A percentile compares a stretch with the other conserved stretches of the same genome.
phyloP scores from a whole-genome alignment of 768 basidiomycete species.

The Boletus sp. region DNA sequence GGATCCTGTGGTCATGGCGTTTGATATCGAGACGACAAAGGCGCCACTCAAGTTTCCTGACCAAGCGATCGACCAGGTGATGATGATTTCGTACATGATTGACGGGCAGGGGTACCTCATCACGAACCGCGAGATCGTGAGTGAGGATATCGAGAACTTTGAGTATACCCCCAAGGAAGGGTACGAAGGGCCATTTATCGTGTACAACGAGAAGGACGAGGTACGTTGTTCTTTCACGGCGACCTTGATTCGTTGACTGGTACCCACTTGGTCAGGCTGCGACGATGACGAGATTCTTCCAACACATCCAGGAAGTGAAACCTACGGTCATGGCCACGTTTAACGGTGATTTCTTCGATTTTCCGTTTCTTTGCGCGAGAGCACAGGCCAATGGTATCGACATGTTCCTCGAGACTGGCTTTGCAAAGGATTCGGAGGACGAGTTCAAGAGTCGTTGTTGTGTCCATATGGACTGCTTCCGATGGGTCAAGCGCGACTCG shows the following conservation, averaged over 20 bases:
- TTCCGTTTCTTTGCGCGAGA: conserved; percentile 90
- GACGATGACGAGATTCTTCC: conserved; percentile 84
- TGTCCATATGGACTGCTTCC: conserved; percentile 98
- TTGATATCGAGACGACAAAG: conserved; percentile 98
- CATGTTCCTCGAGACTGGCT: conserved; percentile 95
- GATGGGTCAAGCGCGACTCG: conserved; percentile 99
- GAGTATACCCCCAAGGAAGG: conserved; percentile 99
- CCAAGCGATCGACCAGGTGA: conserved; percentile 93
- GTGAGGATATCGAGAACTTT: conserved; percentile 97
- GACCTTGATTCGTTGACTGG: background rate
- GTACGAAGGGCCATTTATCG: conserved; percentile 92
- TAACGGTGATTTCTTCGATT: conserved; percentile 99
- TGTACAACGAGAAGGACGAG: conserved; percentile 95
- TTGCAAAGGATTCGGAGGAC: conserved; percentile 86
- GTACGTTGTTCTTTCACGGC: conserved; percentile 37
- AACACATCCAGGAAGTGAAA: conserved; percentile 88
- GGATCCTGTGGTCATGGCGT: conserved; percentile 98
- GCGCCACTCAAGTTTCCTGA: conserved; percentile 99
- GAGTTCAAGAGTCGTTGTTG: conserved; percentile 93
- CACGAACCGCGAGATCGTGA: conserved; percentile 95
- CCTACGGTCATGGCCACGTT: conserved; percentile 98
- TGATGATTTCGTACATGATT: conserved; percentile 99
- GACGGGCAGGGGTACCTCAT: conserved; percentile 98
- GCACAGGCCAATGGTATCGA: conserved; percentile 88
- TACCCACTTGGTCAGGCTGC: conserved; percentile 55